A percentile compares a stretch with the other conserved stretches of the same genome.
These are phyloP conservation scores for Fusarium mexicanum DNA, from an alignment of 2,329 filamentous ascomycete species.

Conservation along the genomic window DNA sequence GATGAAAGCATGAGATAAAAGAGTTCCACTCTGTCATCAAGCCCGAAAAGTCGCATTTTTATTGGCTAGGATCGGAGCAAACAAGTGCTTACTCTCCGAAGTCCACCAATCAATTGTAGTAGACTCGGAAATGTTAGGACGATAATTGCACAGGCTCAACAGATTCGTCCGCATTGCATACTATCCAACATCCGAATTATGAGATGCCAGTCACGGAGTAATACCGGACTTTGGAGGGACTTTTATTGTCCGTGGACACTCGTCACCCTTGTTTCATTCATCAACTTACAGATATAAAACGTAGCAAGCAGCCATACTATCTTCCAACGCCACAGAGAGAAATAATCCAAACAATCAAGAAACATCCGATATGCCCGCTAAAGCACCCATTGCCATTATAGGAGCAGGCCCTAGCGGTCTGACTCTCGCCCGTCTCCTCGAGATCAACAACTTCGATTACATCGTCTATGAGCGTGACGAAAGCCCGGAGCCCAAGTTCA, in stretches of 20 bases:
- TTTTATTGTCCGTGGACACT: neutral
- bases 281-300: neutral
- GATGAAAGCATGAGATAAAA: no score
- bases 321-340: neutral
- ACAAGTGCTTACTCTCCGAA: neutral
- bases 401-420: slow-evolving; percentile 55
- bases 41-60: neutral
- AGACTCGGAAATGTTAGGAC: neutral
- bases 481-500: slow-evolving; percentile 41
- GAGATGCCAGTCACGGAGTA: neutral
- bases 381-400: slow-evolving; percentile 55
- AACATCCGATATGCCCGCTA: neutral
- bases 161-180: neutral
- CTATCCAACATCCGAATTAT: neutral
- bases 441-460: slow-evolving; percentile 53
- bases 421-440: slow-evolving; percentile 59
- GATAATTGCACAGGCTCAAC: fast-evolving
- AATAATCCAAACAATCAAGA: neutral
- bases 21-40: neutral
- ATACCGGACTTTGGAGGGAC: neutral
- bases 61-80: neutral
- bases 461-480: slow-evolving; percentile 57
- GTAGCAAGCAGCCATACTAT: neutral
- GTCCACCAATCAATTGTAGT: neutral
- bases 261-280: neutral